Conservation (phyloP, 208 protist genomes). For the Leptomonas seymouri region DNA sequence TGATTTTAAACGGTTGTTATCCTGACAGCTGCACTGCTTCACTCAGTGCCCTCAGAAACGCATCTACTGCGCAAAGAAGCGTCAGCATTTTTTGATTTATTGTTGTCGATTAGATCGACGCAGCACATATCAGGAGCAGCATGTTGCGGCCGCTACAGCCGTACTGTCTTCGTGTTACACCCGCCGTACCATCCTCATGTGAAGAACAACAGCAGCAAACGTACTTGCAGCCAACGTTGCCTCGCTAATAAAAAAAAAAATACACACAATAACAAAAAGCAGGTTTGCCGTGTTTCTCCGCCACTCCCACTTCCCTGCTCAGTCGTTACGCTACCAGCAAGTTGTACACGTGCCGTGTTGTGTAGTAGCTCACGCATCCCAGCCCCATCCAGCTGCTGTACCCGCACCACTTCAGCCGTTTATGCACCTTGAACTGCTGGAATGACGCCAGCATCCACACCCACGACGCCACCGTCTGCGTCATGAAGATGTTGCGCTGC, state of each 20-base stretch:
- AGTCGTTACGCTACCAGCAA: slow-evolving; percentile 36
- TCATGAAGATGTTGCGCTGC: slow-evolving; percentile 57
- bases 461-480: slow-evolving; percentile 74
- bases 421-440: slow-evolving; percentile 80
- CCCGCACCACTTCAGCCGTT: slow-evolving; percentile 75
- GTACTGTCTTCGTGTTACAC: too few relatives aligned
- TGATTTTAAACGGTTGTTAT: too few relatives aligned
- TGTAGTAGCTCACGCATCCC: slow-evolving; percentile 64
- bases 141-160: too few relatives aligned
- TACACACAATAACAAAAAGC: slow-evolving; percentile 21
- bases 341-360: slow-evolving; percentile 63
- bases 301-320: too few relatives aligned
- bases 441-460: slow-evolving; percentile 80
- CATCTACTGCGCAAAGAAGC: too few relatives aligned
- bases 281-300: not conserved
- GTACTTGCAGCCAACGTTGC: not conserved
- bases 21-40: too few relatives aligned
- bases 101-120: too few relatives aligned
- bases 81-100: too few relatives aligned
- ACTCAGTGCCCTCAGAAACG: too few relatives aligned
- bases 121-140: too few relatives aligned
- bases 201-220: not conserved
- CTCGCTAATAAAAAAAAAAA: slow-evolving; percentile 10
- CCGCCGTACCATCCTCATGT: not conserved
- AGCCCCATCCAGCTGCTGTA: slow-evolving; percentile 86